Conservation (phyloP, 176 grass and related monocot genomes). For the maize (Zea mays) region Zm-B73-REFERENCE-NAM-5.0 NC_050096.1:127247501-127248000, state of each 20-base stretch:
- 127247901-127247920: conserved; percentile 10
- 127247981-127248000: conserved; percentile 58
- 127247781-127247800: neutral
- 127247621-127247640: conserved; percentile 15
- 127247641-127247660: neutral
- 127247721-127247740: neutral
- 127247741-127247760: neutral
- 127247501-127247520: neutral
- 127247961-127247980: conserved; percentile 21
- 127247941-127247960: conserved; percentile 52
- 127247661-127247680: conserved; percentile 42
- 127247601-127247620: conserved; percentile 12
- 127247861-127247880: conserved; percentile 4
- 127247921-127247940: conserved; percentile 69
- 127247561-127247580: conserved; percentile 6
- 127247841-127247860: conserved; percentile 45
- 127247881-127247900: neutral
- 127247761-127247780: neutral
- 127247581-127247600: neutral
- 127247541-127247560: neutral
- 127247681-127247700: conserved; percentile 35
- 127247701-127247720: neutral
- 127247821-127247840: conserved; percentile 41
- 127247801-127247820: neutral
- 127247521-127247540: neutral